These are phyloP conservation scores for Coprinopsis strossmayeri DNA, from an alignment of 768 basidiomycete species.

Conservation along the genomic window DNA sequence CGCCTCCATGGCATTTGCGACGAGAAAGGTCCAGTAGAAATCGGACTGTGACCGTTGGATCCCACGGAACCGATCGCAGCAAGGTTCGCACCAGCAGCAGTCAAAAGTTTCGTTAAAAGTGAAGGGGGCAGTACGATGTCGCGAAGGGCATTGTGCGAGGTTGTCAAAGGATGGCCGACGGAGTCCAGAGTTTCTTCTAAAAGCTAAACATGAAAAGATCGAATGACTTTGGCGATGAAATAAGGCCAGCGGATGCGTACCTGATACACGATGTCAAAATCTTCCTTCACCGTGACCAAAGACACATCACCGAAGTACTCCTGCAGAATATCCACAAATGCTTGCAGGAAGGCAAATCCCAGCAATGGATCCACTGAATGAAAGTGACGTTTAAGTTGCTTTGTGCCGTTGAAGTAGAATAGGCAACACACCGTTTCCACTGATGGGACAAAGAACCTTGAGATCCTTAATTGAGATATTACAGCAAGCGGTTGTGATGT, in stretches of 20 bases:
- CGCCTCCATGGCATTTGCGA: slow-evolving; percentile 94
- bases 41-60: slow-evolving; percentile 30
- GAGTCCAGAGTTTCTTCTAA: slow-evolving; percentile 95
- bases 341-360: slow-evolving; percentile 83
- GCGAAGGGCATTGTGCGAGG: slow-evolving; percentile 80
- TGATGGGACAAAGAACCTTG: slow-evolving; percentile 73
- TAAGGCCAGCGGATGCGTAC: slow-evolving; percentile 30
- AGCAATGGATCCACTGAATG: slow-evolving; percentile 78
- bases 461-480: slow-evolving; percentile 75
- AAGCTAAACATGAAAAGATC: slow-evolving; percentile 39
- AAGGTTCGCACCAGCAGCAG: slow-evolving; percentile 45
- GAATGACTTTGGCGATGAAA: slow-evolving; percentile 9
- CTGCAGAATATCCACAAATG: slow-evolving; percentile 74
- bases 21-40: slow-evolving; percentile 55
- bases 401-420: not conserved
- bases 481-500: slow-evolving; percentile 70
- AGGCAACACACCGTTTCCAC: slow-evolving; percentile 71
- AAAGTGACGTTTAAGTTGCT: slow-evolving; percentile 12
- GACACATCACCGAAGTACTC: slow-evolving; percentile 90
- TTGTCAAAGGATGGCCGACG: slow-evolving; percentile 88
- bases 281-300: slow-evolving; percentile 73
- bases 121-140: slow-evolving; percentile 94
- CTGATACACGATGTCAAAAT: slow-evolving; percentile 95
- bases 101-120: slow-evolving; percentile 66
- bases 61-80: slow-evolving; percentile 23